Evolutionary conservation across 345 rosid species (phyloP).

Genomic region (Sapria himalayana): DNA sequence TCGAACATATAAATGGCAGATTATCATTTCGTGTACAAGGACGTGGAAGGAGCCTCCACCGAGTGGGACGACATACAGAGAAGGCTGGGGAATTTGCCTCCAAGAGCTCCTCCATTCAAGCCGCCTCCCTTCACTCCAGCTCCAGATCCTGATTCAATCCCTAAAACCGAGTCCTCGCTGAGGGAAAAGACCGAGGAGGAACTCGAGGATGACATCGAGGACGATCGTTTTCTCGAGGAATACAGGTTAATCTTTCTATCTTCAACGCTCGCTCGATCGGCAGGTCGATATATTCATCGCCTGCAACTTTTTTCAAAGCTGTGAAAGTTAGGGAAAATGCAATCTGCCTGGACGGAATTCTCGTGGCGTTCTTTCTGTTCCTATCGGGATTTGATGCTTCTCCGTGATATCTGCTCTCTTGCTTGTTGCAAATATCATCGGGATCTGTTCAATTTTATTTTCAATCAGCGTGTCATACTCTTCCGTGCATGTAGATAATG

Average conservation of each 20-base stretch:
- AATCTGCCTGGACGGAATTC: too few relatives aligned
- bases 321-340: too few relatives aligned
- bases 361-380: too few relatives aligned
- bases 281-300: too few relatives aligned
- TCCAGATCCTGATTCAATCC: slow-evolving; percentile 36
- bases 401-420: too few relatives aligned
- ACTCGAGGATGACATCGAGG: slow-evolving; percentile 67
- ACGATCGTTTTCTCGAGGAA: slow-evolving; percentile 73
- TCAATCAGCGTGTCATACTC: too few relatives aligned
- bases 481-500: too few relatives aligned
- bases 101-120: slow-evolving; percentile 68
- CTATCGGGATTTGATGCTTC: too few relatives aligned
- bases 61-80: slow-evolving; percentile 98
- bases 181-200: slow-evolving; percentile 56
- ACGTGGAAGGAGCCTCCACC: slow-evolving; percentile 86
- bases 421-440: too few relatives aligned
- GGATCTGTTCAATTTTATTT: too few relatives aligned
- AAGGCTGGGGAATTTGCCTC: slow-evolving; percentile 78
- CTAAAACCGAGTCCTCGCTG: slow-evolving; percentile 68
- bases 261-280: too few relatives aligned
- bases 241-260: slow-evolving; percentile 30
- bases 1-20: slow-evolving; percentile 89
- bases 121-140: slow-evolving; percentile 65
- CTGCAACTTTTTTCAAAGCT: too few relatives aligned
- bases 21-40: slow-evolving; percentile 88